Evolutionary conservation across 2,329 filamentous ascomycete species (phyloP), one percentile per base, ranked within the genome.

Genomic region (Fusarium acutatum): DNA sequence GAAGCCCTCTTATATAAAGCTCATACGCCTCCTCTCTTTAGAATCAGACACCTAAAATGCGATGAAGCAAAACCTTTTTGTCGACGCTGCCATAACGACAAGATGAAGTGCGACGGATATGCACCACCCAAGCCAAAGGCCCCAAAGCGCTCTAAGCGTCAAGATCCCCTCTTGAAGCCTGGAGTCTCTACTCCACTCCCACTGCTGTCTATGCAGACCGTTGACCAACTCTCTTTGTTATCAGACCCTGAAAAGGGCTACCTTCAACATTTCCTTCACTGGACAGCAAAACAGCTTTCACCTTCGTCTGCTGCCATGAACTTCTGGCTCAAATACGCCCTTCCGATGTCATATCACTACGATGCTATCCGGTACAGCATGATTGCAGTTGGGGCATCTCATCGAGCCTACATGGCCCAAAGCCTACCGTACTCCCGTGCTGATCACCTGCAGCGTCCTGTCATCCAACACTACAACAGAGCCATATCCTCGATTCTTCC

Each of bases 401-500:
- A 68, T 28, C 26, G 65, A 12, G 64, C 56, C 17, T 68, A 47
- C 26, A 68, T 68, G 46, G 41, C 63, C 1, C 40, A 62, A 8
- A 54, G 35, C 0, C 46, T 49, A 7, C 46, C 63, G 5, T 68
- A 68, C 24, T 50, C 40, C 1, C 40, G 35, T 1, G 63, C 63
- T 6, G 38, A 61, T 17, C 15, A 47, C 10, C 7, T 67, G 0
- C 64, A 67, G 4, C 35, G 46, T 3, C 64, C 56, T 9, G 54
- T 68, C 17, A 68, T 68, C 12, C 65, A 67, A 1, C 65, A 68
- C 6, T 68, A 68, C 7, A 68, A 68, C 35, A 68, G 20, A 49
- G 65, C 65, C 12, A 68, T 68, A 40, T 47, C 63, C 0, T 67
- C 63, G 0, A 67, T 68, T 5, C 6, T 68, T 2, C 63, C 65